Evolutionary conservation across 441 rosid species (phyloP), one percentile per base, ranked within the genome.

Genomic region (Croton laevigatus): DNA sequence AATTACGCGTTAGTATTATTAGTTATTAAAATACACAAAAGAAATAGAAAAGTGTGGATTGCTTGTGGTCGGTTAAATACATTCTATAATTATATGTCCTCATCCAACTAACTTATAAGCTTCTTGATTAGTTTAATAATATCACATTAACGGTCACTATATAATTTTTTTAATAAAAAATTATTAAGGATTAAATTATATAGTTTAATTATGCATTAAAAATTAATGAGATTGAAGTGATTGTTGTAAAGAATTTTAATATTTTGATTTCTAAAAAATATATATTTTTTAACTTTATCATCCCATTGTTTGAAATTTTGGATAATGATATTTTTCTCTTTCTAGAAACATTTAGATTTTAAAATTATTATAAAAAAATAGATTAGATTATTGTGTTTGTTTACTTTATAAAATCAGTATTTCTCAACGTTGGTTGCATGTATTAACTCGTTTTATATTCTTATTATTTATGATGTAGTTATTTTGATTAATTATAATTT

Each of bases 21-120:
- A 57, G 7, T 16, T 5, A 76, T 37, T 70, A 68, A 58, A 76
- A 69, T 58, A 66, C 9, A 14, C 40, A 70, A 77, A 82, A 75
- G 75, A 58, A 75, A 64, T 62, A 45, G 4, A 46, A 65, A 73
- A 74, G 68, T 68, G 76, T 70, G 67, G 4, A 32, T 68, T 67
- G 19, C 69, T 68, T 75, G 44, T 60, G 66, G 77, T 75, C 71
- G 78, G 78, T 75, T 80, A 77, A 72, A 67, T 77, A 1, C 32
- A 2, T 27, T 27, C 2, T 27, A 27, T 27, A 4, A n/a, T 76
- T 37, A 34, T 37, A 11, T 1, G 27, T 22, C 53, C 57, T 42
- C 51, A 12, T 77, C 79, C 74, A 65, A 70, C 66, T 54, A 20
- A 42, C 49, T 52, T 65, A 27, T 3, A 27, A 16, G 27, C 3